Evolutionary conservation across 306 rosid genomes (phyloP).

Genomic region (Quercus variabilis): DNA sequence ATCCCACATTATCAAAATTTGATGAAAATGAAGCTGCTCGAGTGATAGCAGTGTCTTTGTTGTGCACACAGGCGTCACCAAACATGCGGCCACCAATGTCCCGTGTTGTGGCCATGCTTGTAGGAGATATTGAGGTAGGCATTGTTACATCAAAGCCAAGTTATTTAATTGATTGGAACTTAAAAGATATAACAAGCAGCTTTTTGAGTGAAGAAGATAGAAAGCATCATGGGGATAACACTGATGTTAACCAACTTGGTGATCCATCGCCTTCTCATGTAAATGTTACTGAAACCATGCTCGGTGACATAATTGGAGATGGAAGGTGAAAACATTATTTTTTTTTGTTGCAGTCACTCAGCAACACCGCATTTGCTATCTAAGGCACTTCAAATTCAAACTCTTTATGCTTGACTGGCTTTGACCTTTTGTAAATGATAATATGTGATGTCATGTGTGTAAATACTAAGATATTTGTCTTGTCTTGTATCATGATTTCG

Average conservation of each 20-base stretch:
- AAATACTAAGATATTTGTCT: no score
- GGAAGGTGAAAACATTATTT: no score
- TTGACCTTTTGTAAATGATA: no score
- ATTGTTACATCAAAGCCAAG: conserved; percentile 47
- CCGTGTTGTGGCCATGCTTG: conserved; percentile 68
- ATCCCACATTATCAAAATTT: conserved; percentile 38
- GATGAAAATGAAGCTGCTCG: conserved; percentile 42
- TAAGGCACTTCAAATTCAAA: no score
- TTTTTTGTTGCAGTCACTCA: no score
- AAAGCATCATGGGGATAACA: conserved; percentile 14
- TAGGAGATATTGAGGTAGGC: conserved; percentile 55
- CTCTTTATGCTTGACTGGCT: no score
- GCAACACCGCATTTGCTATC: accelerated
- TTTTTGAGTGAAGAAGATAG: conserved; percentile 5
- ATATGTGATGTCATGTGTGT: no score
- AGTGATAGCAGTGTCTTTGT: conserved; percentile 45
- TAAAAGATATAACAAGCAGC: conserved; percentile 35
- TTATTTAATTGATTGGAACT: conserved; percentile 62
- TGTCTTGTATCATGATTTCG: no score
- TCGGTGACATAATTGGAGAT: no score
- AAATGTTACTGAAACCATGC: not conserved
- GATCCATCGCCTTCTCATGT: conserved; percentile 19
- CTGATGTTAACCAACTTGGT: conserved; percentile 27
- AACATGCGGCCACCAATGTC: conserved; percentile 63
- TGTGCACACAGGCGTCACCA: conserved; percentile 70